These are phyloP conservation scores for Nakazawaea laoshanensis DNA, from an alignment of 805 yeast species.

Conservation along the genomic window DNA sequence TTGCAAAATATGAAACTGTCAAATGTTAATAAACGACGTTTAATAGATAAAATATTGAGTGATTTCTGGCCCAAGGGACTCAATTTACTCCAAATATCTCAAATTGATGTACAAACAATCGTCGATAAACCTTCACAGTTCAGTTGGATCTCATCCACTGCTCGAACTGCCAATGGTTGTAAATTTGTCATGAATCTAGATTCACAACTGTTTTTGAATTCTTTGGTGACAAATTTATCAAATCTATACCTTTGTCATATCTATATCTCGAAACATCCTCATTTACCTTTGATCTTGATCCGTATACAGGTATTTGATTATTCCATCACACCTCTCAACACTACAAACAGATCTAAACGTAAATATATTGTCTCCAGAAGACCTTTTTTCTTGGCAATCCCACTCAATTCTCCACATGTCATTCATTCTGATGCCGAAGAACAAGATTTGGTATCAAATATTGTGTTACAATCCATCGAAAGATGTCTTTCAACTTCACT, in stretches of 20 bases:
- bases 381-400: constrained; percentile 62
- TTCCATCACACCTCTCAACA: constrained; percentile 14
- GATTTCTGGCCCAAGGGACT: constrained; percentile 50
- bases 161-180: constrained; percentile 22
- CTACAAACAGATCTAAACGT: constrained; percentile 6
- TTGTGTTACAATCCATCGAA: constrained; percentile 56
- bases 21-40: constrained; percentile 19
- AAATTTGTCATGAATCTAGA: constrained; percentile 30
- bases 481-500: constrained; percentile 38
- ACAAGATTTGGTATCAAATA: constrained; percentile 35
- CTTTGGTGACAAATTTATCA: constrained; percentile 38
- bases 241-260: constrained; percentile 53
- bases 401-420: constrained; percentile 56
- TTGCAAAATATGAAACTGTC: constrained; percentile 8
- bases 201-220: constrained; percentile 42
- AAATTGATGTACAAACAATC: constrained; percentile 57
- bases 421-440: constrained; percentile 40
- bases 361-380: constrained; percentile 37
- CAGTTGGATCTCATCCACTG: constrained; percentile 41
- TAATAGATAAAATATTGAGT: constrained; percentile 36
- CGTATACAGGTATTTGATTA: constrained; percentile 64
- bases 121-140: constrained; percentile 46
- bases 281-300: constrained; percentile 48
- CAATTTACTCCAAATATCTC: constrained; percentile 60
- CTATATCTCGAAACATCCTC: constrained; percentile 59